These are phyloP conservation scores for Monilinia polystroma DNA, from an alignment of 2,329 filamentous ascomycete species.

Conservation along the genomic window DNA sequence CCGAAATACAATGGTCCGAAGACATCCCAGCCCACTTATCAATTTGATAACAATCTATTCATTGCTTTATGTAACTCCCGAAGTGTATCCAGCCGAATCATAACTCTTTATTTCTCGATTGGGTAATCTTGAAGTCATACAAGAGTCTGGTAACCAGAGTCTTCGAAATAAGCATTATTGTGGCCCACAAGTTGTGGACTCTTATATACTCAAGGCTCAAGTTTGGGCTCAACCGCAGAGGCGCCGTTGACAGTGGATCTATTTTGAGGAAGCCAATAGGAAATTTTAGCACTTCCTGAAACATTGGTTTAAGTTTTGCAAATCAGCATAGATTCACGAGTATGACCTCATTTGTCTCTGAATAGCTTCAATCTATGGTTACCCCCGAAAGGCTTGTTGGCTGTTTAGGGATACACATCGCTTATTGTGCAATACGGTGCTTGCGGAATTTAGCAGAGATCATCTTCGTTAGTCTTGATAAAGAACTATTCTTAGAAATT, in stretches of 20 bases:
- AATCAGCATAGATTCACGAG: background rate
- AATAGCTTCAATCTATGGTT: background rate
- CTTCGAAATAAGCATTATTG: background rate
- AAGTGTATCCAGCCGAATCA: background rate
- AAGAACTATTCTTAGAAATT: background rate
- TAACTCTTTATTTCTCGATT: background rate
- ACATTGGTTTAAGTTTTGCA: background rate
- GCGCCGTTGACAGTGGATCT: conserved; percentile 1
- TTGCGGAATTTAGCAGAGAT: background rate
- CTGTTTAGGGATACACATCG: background rate
- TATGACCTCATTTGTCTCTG: conserved; percentile 16
- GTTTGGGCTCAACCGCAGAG: conserved; percentile 6
- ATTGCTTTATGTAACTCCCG: background rate
- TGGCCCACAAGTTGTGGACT: conserved; percentile 7
- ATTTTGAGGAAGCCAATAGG: conserved; percentile 9
- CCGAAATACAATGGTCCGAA: background rate
- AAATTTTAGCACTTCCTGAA: background rate
- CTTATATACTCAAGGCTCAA: conserved; percentile 7
- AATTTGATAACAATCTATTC: background rate
- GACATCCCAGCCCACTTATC: background rate
- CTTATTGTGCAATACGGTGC: background rate
- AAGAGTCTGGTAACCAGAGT: no score
- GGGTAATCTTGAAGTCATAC: background rate
- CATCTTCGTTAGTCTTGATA: background rate
- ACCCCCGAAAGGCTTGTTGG: background rate